phyloP scores from a whole-genome alignment of 164 flowering plant species.

The Paratinospora sagittata region DNA sequence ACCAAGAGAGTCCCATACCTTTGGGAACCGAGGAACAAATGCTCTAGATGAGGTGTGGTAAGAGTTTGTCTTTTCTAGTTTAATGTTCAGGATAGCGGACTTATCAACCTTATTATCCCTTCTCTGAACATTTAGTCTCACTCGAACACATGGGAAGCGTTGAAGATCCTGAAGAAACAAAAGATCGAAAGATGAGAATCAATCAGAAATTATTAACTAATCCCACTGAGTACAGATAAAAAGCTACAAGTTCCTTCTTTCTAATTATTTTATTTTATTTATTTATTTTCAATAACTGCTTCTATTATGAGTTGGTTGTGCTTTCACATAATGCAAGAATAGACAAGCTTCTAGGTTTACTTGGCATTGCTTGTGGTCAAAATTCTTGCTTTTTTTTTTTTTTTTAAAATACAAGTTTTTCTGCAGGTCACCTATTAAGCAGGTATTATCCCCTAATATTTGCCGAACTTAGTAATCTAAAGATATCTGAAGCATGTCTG shows the following conservation, averaged over 20 bases:
- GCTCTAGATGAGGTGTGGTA: slow-evolving; percentile 51
- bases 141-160: slow-evolving; percentile 59
- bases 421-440: background rate
- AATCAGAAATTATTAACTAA: background rate
- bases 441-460: background rate
- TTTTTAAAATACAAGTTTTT: background rate
- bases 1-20: slow-evolving; percentile 40
- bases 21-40: slow-evolving; percentile 79
- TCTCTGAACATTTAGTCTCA: slow-evolving; percentile 47
- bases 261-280: background rate
- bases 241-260: background rate
- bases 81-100: slow-evolving; percentile 37
- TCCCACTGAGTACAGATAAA: background rate
- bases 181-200: background rate
- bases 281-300: too few species aligned
- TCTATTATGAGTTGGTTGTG: background rate
- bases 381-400: background rate
- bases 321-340: background rate
- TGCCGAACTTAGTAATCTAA: background rate
- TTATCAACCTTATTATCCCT: slow-evolving; percentile 26
- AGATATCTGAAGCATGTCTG: background rate
- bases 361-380: too few species aligned
- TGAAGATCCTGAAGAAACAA: slow-evolving; percentile 59
- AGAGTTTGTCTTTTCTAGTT: slow-evolving; percentile 51
- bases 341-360: too few species aligned